Evolutionary conservation across 805 yeast genomes (phyloP), one percentile per base, ranked within the genome.

Genomic region (Candida quercuum): DNA sequence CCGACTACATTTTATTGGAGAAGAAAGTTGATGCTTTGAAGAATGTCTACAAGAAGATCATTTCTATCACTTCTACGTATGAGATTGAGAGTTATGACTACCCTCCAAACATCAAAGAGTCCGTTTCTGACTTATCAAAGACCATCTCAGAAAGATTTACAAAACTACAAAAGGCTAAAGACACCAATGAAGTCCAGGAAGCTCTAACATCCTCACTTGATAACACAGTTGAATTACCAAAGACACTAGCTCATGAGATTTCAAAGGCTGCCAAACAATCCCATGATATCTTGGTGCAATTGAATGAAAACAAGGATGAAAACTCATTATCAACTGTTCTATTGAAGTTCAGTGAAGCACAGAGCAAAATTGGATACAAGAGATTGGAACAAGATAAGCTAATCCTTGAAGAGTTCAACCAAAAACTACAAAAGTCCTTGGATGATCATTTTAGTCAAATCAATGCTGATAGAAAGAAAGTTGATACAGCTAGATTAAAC

Each of bases 11-110:
- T 39, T 71, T 73, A 41, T 65, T 85, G 52, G 94, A 84, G 56
- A 67, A 71, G 43, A 74, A 74, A 52, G 78, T 81, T 41, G 91
- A 83, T 56, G 67, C 76, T 36, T 64, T 83, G 48, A 76, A 76
- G 56, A 68, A 67, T 35, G 72, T 78, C 41, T 79, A 81, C 61
- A 76, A 67, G 47, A 69, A 70, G 51, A 51, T 72, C 11, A 49
- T 74, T n/a, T 46, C 63, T 5, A 71, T 76, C 37, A 70, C 81
- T 6, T 68, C 66, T 35, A 85, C 88, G 29, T 85, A 76, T 54
- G 86, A 74, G 51, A 76, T 81, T 43, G 83, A 81, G 48, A 74
- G 84, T 34, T 85, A 85, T 56, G 95, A 85, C 57, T 84, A 82
- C 51, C 95, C 95, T 19, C 91, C 93, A 37, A 81, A 81, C 56